phyloP scores from a whole-genome alignment of 306 rosid genomes.

The Lotus japonicus region DNA sequence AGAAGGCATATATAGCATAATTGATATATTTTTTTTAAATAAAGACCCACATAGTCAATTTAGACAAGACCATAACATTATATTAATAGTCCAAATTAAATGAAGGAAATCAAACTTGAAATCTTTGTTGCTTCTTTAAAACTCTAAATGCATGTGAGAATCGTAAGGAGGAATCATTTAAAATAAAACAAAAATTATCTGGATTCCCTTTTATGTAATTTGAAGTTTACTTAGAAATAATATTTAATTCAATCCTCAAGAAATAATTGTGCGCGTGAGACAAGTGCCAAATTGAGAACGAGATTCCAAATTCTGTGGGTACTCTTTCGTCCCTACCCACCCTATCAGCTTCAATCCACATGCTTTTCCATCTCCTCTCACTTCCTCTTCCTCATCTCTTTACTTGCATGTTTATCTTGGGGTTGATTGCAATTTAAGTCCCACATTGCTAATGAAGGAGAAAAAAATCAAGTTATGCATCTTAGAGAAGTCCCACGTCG shows the following conservation, averaged over 20 bases:
- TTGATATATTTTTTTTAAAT: too few species aligned
- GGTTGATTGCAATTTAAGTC: too few species aligned
- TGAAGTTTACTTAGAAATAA: background rate
- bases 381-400: background rate
- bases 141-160: background rate
- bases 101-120: background rate
- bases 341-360: background rate
- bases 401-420: too few species aligned
- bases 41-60: too few species aligned
- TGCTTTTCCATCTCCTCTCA: background rate
- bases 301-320: conserved; percentile 12
- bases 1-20: too few species aligned
- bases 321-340: background rate
- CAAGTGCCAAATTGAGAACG: background rate
- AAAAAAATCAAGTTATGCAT: too few species aligned
- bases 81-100: too few species aligned
- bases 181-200: background rate
- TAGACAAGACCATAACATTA: too few species aligned
- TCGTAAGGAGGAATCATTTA: background rate
- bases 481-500: too few species aligned
- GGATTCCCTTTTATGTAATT: background rate
- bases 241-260: background rate
- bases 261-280: background rate
- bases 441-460: too few species aligned
- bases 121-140: background rate